phyloP scores from a whole-genome alignment of 2,329 filamentous ascomycete genomes.

The Trichoderma atroviride region DNA sequence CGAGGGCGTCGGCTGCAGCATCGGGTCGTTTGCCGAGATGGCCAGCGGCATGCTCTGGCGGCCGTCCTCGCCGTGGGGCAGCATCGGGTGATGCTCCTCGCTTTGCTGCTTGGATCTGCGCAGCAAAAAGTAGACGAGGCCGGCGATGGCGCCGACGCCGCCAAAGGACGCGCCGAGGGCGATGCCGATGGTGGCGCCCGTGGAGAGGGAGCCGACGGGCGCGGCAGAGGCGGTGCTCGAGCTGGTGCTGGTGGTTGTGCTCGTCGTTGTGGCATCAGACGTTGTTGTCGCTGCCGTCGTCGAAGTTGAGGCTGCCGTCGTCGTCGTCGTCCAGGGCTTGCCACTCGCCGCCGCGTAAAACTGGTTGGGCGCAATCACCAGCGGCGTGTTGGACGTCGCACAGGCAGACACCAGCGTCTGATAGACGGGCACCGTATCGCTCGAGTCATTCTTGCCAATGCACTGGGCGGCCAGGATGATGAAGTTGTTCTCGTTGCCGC shows the following conservation, averaged over 20 bases:
- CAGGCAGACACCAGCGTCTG: conserved; percentile 49
- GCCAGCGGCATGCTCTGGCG: conserved; percentile 29
- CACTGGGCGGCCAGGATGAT: conserved; percentile 52
- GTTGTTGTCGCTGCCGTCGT: background rate
- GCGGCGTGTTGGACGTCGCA: conserved; percentile 46
- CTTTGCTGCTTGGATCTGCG: conserved; percentile 35
- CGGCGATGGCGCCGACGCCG: conserved; percentile 36
- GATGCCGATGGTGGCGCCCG: conserved; percentile 45
- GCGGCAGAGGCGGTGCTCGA: conserved; percentile 4
- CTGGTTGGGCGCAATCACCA: conserved; percentile 46
- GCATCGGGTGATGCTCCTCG: conserved; percentile 40
- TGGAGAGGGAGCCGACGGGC: conserved; percentile 37
- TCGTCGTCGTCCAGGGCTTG: conserved; percentile 19
- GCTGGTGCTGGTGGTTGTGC: background rate
- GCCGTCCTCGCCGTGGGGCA: conserved; percentile 30
- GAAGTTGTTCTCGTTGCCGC: conserved; percentile 53
- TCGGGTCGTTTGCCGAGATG: conserved; percentile 1
- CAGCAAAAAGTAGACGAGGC: conserved; percentile 34
- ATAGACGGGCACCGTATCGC: conserved; percentile 49
- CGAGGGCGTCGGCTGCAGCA: conserved; percentile 29
- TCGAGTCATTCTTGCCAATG: conserved; percentile 41
- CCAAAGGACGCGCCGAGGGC: conserved; percentile 42
- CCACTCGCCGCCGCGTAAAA: conserved; percentile 17
- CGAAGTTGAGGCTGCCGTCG: background rate
- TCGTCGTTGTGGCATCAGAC: conserved; percentile 16